Evolutionary conservation across 176 grass and related monocot species (phyloP), one percentile per base, ranked within the genome.

Genomic region (Eragrostis nindensis): DNA sequence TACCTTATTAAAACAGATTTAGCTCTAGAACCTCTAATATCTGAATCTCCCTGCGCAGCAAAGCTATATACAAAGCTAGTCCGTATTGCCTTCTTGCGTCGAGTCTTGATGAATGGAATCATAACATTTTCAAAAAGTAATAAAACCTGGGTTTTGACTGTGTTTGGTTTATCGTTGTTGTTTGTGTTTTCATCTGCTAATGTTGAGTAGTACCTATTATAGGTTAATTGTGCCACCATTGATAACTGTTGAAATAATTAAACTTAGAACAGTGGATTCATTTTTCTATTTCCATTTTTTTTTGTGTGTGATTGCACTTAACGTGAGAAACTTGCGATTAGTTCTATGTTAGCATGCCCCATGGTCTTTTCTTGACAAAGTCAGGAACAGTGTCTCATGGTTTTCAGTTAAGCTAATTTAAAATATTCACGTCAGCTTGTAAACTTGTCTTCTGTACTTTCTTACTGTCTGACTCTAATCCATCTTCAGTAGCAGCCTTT

Each of bases 201-300:
- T n/a, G n/a, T 17, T 70, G 5, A 7, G 19, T 46, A 24, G 25
- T 25, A 49, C 25, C 68, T 49, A 70, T 70, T 26, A 18, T 45
- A 76, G 11, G 26, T 50, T 38, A 48, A 48, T 24, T 72, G 47
- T 68, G 50, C 7, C 38, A 65, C 50, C 11, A 75, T 52, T 70
- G 4, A 69, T 10, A 62, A 41, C 17, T 74, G 32, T 74, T 11
- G 25, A 67, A 78, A 60, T 74, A 21, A 40, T 57, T 59, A 55
- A 74, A 38, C 43, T 65, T 53, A 2, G 44, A 56, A 70, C 7
- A 4, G 22, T 26, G 29, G 8, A 22, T 71, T 78, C 5, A 5
- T 8, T 25, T 74, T 38, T 32, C 7, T 1, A 6, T 80, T n/a
- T n/a, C n/a, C n/a, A n/a, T n/a, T n/a, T 7, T 4, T 24, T 66